Evolutionary conservation across 257 asterid genomes (phyloP).

Genomic region (Primulina tabacum): DNA sequence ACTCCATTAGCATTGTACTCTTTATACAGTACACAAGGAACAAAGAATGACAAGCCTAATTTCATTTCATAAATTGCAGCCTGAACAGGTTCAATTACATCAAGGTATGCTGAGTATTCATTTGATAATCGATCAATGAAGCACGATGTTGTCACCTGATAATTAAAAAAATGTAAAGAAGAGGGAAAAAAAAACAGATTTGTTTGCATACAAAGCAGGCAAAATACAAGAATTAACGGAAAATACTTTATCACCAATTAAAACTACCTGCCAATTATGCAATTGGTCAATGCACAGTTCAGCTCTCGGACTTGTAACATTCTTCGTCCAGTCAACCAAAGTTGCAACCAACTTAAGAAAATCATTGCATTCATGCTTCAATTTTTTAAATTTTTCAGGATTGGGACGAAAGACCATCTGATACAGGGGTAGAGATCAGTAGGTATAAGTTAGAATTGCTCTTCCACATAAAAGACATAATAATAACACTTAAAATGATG

Average conservation of each 20-base stretch:
- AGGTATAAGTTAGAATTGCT: constrained; percentile 14
- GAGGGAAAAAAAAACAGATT: constrained; percentile 15
- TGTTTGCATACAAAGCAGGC: constrained; percentile 14
- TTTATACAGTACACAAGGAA: constrained; percentile 44
- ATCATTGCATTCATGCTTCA: constrained; percentile 53
- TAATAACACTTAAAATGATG: not conserved
- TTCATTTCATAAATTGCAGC: constrained; percentile 83
- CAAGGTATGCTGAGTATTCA: constrained; percentile 62
- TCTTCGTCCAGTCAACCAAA: constrained; percentile 41
- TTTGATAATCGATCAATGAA: constrained; percentile 61
- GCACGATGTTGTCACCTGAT: constrained; percentile 57
- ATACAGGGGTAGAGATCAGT: constrained; percentile 14
- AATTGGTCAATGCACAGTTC: constrained; percentile 42
- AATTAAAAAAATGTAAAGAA: constrained; percentile 19
- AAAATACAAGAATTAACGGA: constrained; percentile 8
- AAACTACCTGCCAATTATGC: constrained; percentile 78
- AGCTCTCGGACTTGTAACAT: constrained; percentile 28
- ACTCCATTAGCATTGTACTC: constrained; percentile 33
- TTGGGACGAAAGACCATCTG: constrained; percentile 77
- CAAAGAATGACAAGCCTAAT: constrained; percentile 68
- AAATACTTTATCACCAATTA: not conserved
- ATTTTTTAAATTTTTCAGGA: constrained; percentile 56
- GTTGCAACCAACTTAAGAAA: constrained; percentile 45
- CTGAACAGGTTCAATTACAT: constrained; percentile 74
- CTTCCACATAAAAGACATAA: not conserved